Conservation (phyloP, 2,329 filamentous ascomycete species). For the Chaetomium sp. region DNA sequence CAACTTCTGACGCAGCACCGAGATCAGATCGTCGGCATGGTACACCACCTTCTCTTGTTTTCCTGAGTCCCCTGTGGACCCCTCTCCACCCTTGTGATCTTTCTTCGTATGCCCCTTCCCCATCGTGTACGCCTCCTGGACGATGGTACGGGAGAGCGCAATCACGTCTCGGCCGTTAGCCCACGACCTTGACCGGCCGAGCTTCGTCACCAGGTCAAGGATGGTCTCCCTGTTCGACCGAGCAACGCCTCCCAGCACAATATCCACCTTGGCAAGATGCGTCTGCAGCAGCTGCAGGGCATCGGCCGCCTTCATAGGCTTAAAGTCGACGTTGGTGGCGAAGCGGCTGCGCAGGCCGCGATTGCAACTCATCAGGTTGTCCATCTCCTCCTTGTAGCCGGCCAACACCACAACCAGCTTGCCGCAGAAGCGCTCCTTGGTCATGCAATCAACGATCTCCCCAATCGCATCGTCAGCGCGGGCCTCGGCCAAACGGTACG, state of each 20-base stretch:
- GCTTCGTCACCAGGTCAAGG: neutral
- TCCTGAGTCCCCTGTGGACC: no score
- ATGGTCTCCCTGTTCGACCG: neutral
- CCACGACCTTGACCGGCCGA: neutral
- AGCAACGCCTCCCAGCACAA: neutral
- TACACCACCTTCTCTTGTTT: neutral
- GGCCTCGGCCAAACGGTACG: neutral
- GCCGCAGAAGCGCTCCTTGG: neutral
- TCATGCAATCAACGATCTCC: constrained; percentile 1
- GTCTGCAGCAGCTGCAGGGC: neutral
- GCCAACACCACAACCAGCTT: neutral
- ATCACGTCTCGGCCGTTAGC: neutral
- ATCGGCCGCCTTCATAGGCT: neutral
- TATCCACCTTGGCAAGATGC: neutral
- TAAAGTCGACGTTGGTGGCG: neutral
- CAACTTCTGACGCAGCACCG: neutral
- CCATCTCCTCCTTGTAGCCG: neutral
- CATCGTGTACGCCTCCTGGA: neutral
- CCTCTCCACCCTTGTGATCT: no score
- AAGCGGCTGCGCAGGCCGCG: neutral
- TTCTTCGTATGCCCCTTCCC: neutral
- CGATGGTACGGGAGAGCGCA: neutral
- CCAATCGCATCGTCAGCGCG: neutral
- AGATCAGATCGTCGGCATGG: neutral
- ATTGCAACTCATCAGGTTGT: neutral